A percentile compares a stretch with the other conserved stretches of the same genome.
Conservation (phyloP, 257 asterid species). For the Solanum lycopersicoides region DNA sequence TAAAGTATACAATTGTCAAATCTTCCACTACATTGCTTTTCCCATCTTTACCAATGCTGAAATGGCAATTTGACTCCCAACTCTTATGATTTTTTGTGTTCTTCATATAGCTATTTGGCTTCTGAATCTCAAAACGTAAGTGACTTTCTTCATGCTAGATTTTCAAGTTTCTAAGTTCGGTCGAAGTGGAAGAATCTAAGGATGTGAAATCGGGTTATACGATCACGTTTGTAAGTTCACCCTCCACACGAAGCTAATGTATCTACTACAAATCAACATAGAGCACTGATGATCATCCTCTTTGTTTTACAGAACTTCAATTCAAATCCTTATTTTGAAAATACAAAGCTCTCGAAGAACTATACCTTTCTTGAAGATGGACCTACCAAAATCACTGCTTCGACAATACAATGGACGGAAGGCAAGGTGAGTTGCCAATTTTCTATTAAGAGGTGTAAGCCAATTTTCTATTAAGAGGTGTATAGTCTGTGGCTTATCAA, state of each 20-base stretch:
- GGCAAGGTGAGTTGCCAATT: constrained; percentile 56
- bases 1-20: neutral
- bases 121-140: neutral
- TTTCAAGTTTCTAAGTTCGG: constrained; percentile 68
- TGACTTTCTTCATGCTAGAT: constrained; percentile 26
- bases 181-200: constrained; percentile 86
- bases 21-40: neutral
- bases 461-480: neutral
- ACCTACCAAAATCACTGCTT: constrained; percentile 59
- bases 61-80: neutral
- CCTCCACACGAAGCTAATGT: neutral
- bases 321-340: constrained; percentile 77
- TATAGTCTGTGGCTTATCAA: neutral
- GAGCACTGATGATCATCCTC: neutral
- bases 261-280: neutral
- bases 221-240: constrained; percentile 65
- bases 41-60: neutral
- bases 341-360: constrained; percentile 69
- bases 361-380: constrained; percentile 88
- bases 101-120: neutral
- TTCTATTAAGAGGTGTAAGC: neutral
- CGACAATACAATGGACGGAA: constrained; percentile 85
- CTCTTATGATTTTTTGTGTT: neutral
- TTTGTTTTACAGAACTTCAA: constrained; percentile 50
- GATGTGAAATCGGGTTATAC: constrained; percentile 94